Percentiles rank a stretch among this genome's conserved stretches.
These are phyloP conservation scores for Suillus occidentalis DNA, from an alignment of 768 basidiomycete genomes.

Conservation along the genomic window DNA sequence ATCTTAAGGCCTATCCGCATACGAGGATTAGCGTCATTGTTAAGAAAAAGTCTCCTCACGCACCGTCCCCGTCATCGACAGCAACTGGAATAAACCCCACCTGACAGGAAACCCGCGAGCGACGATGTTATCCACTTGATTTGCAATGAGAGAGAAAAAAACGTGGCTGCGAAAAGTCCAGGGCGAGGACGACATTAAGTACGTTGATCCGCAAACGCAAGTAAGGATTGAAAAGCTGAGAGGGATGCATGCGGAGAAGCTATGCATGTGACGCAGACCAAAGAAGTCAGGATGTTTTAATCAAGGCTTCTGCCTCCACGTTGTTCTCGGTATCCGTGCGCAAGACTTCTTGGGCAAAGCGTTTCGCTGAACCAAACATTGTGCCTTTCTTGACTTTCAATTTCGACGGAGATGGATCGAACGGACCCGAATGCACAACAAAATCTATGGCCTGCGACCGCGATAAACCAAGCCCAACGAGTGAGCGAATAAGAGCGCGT, in stretches of 20 bases:
- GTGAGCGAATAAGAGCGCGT: constrained; percentile 53
- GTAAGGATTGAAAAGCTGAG: constrained; percentile 71
- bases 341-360: constrained; percentile 4
- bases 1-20: constrained; percentile 54
- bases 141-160: constrained; percentile 62
- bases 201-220: constrained; percentile 79
- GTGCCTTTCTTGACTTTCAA: neutral
- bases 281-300: constrained; percentile 23
- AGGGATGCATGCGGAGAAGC: constrained; percentile 26
- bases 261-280: constrained; percentile 12
- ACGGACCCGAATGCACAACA: constrained; percentile 52
- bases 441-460: constrained; percentile 69
- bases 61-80: constrained; percentile 46
- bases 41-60: constrained; percentile 14
- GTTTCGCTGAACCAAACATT: constrained; percentile 14
- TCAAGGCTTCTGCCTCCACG: constrained; percentile 53
- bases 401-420: constrained; percentile 2
- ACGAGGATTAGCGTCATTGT: neutral
- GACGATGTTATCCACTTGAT: constrained; percentile 69
- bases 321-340: constrained; percentile 35
- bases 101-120: constrained; percentile 72
- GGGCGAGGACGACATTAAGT: constrained; percentile 77
- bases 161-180: constrained; percentile 71
- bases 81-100: constrained; percentile 79
- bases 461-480: constrained; percentile 63